Conservation (phyloP, 441 rosid species). For the Theobroma grandiflorum region DNA sequence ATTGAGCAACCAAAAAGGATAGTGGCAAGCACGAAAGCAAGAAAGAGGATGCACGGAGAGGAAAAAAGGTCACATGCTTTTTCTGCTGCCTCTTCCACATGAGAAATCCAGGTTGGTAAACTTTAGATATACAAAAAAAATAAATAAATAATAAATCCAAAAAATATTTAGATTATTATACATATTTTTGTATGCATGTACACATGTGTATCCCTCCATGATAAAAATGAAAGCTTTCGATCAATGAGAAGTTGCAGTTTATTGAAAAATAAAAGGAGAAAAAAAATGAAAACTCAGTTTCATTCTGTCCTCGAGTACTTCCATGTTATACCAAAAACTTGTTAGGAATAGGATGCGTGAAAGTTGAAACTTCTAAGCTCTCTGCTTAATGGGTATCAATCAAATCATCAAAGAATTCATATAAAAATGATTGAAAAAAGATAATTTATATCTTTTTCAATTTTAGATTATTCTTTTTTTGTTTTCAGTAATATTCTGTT, state of each 20-base stretch:
- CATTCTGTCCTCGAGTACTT: constrained; percentile 7
- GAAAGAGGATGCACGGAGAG: constrained; percentile 26
- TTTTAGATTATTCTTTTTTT: constrained; percentile 44
- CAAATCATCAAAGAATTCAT: constrained; percentile 57
- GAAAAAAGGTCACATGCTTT: constrained; percentile 50
- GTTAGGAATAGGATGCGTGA: constrained; percentile 9
- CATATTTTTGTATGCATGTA: constrained; percentile 4
- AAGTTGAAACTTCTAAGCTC: constrained; percentile 36
- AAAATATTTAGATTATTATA: not conserved
- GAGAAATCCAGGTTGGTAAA: constrained; percentile 31
- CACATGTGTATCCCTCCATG: not conserved
- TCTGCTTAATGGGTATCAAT: constrained; percentile 54
- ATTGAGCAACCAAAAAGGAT: constrained; percentile 31
- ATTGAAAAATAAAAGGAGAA: not conserved
- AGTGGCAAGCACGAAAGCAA: constrained; percentile 37
- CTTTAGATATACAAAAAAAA: not conserved
- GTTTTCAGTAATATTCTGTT: constrained; percentile 63
- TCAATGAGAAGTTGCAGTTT: not conserved
- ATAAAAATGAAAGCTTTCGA: not conserved
- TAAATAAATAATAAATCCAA: not conserved
- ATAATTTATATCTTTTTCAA: constrained; percentile 35
- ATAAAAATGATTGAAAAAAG: constrained; percentile 60
- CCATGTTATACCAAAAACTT: constrained; percentile 6
- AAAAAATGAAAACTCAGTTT: not conserved
- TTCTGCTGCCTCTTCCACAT: constrained; percentile 26